Evolutionary conservation across 2,329 filamentous ascomycete species (phyloP).

Genomic region (Botryotinia globosa): DNA sequence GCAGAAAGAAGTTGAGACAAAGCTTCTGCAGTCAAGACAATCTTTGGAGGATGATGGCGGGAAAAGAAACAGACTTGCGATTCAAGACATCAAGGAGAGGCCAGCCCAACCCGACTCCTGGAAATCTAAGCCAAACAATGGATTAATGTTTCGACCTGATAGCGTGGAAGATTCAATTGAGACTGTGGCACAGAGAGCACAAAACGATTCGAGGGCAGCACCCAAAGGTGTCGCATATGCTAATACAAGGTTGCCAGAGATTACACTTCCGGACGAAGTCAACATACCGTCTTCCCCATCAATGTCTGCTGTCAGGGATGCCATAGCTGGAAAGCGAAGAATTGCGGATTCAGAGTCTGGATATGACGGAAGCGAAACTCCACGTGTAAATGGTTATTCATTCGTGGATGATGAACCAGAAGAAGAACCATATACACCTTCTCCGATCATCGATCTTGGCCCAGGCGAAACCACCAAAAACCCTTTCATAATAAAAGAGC

Average conservation of each 20-base stretch:
- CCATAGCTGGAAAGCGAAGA: conserved; percentile 71
- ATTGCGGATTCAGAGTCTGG: conserved; percentile 60
- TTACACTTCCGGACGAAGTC: conserved; percentile 42
- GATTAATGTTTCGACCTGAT: conserved; percentile 80
- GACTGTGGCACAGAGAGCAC: conserved; percentile 66
- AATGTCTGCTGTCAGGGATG: conserved; percentile 78
- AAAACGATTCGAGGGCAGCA: conserved; percentile 67
- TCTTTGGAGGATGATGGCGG: conserved; percentile 54
- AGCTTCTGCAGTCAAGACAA: conserved; percentile 45
- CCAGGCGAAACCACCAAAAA: conserved; percentile 63
- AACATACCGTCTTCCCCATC: conserved; percentile 71
- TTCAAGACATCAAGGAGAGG: conserved; percentile 65
- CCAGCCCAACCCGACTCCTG: conserved; percentile 77
- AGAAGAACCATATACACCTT: conserved; percentile 43
- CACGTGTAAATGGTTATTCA: conserved; percentile 86
- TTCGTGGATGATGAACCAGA: conserved; percentile 83
- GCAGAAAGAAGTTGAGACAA: conserved; percentile 60
- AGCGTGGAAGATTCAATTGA: conserved; percentile 56
- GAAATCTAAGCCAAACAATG: conserved; percentile 72
- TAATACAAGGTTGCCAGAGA: conserved; percentile 74
- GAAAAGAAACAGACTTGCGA: conserved; percentile 56
- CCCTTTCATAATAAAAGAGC: conserved; percentile 76
- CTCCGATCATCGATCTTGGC: conserved; percentile 55
- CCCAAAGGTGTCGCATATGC: conserved; percentile 76
- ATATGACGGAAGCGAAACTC: conserved; percentile 67